Percentiles rank a stretch among this genome's conserved stretches.
Evolutionary conservation across 163 green algal species (phyloP).

Genomic region (Coccomyxa subellipsoidea): DNA sequence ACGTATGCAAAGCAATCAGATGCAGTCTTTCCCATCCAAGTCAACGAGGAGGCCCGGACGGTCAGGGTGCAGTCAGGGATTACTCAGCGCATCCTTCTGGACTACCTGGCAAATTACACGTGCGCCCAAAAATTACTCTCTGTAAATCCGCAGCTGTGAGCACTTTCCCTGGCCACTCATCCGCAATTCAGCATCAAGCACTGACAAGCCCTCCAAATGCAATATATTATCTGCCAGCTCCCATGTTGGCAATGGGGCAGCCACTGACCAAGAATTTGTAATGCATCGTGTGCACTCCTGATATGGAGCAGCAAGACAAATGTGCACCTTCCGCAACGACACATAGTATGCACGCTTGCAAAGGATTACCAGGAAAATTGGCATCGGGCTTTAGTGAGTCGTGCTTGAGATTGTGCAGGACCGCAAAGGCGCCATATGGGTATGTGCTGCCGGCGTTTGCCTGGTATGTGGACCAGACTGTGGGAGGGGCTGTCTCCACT

Average conservation of each 20-base stretch:
- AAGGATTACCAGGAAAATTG: neutral
- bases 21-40: slow-evolving; percentile 23
- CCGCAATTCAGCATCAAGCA: too few species aligned
- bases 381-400: too few species aligned
- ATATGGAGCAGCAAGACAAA: too few species aligned
- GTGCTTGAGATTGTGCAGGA: slow-evolving; percentile 11
- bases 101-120: slow-evolving; percentile 51
- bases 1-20: neutral
- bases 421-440: slow-evolving; percentile 37
- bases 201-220: too few species aligned
- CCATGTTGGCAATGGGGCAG: too few species aligned
- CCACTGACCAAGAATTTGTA: too few species aligned
- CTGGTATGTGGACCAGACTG: slow-evolving; percentile 83
- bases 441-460: slow-evolving; percentile 71
- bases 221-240: too few species aligned
- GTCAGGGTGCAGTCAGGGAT: slow-evolving; percentile 54
- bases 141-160: neutral
- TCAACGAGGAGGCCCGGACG: slow-evolving; percentile 44
- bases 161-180: too few species aligned
- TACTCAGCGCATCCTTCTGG: slow-evolving; percentile 46
- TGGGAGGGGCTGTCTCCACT: slow-evolving; percentile 83
- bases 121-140: slow-evolving; percentile 11
- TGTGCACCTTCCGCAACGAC: too few species aligned
- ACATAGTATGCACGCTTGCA: neutral
- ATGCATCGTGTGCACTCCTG: too few species aligned